Conservation (phyloP, 73 alveolate genomes). For the Paramecium bursaria region DNA sequence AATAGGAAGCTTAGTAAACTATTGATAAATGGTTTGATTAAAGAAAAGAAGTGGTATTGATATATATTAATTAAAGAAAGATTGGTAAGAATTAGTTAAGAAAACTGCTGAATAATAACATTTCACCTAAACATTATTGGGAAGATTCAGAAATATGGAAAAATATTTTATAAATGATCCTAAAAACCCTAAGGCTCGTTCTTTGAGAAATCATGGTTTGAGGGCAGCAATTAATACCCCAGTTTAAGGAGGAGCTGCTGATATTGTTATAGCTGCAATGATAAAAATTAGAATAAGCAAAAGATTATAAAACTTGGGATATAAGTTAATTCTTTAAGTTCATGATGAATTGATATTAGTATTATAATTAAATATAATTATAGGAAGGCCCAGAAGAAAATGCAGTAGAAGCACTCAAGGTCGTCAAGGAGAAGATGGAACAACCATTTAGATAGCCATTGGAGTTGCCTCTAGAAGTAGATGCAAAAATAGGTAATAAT, state of each 20-base stretch:
- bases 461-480: constrained; percentile 83
- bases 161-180: constrained; percentile 56
- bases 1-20: constrained; percentile 84
- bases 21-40: constrained; percentile 93
- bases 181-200: too few relatives aligned
- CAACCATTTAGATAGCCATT: constrained; percentile 79
- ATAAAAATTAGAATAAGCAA: constrained; percentile 69
- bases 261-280: constrained; percentile 97
- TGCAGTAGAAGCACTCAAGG: constrained; percentile 80
- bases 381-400: constrained; percentile 92
- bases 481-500: constrained; percentile 85
- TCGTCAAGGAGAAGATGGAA: constrained; percentile 79
- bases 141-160: constrained; percentile 86
- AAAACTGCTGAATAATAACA: constrained; percentile 73
- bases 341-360: constrained; percentile 95
- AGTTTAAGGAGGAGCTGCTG: constrained; percentile 98
- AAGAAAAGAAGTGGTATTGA: constrained; percentile 80
- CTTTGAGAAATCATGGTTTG: constrained; percentile 73
- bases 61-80: constrained; percentile 13
- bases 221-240: constrained; percentile 94
- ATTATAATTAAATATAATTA: not conserved
- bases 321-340: constrained; percentile 78
- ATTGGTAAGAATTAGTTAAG: constrained; percentile 79
- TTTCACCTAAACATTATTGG: constrained; percentile 81
- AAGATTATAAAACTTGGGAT: constrained; percentile 67